A percentile compares a stretch with the other conserved stretches of the same genome.
Evolutionary conservation across 202 grass and related monocot species (phyloP).

Genomic region (Zizania palustris): DNA sequence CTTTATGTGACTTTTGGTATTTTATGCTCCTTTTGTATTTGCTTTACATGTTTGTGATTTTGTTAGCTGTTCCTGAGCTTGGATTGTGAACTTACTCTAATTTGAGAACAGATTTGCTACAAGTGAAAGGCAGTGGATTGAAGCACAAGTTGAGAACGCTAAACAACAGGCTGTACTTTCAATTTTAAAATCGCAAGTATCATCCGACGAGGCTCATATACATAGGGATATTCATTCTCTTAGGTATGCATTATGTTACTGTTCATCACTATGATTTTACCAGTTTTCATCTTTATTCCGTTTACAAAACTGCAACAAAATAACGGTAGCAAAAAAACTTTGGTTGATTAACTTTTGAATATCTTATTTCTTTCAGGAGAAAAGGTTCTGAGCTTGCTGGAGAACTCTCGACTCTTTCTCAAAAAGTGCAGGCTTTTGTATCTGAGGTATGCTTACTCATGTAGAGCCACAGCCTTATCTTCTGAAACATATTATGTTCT

Average conservation of each 20-base stretch:
- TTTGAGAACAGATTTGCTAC: constrained; percentile 85
- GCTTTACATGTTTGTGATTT: constrained; percentile 11
- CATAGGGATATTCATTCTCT: constrained; percentile 93
- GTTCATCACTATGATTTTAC: constrained; percentile 10
- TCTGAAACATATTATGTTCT: constrained; percentile 7
- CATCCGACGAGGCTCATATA: constrained; percentile 90
- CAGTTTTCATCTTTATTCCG: constrained; percentile 27
- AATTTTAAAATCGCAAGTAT: constrained; percentile 86
- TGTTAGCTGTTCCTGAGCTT: constrained; percentile 2
- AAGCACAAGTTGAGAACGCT: constrained; percentile 95
- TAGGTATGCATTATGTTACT: constrained; percentile 61
- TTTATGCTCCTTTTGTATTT: neutral
- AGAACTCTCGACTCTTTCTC: constrained; percentile 82
- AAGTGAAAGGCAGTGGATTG: constrained; percentile 98
- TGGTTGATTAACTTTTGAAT: neutral
- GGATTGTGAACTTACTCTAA: constrained; percentile 11
- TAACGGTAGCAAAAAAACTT: constrained; percentile 26
- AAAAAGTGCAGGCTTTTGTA: constrained; percentile 83
- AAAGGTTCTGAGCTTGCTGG: constrained; percentile 86
- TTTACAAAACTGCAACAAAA: constrained; percentile 26
- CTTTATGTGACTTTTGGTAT: neutral
- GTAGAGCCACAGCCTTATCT: neutral
- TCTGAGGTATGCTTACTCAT: constrained; percentile 68
- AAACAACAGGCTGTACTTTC: constrained; percentile 95
- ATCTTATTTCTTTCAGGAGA: constrained; percentile 56